Base-by-base conservation (phyloP, 2,329 filamentous ascomycete genomes). In the Ceratocystis destructans region DNA sequence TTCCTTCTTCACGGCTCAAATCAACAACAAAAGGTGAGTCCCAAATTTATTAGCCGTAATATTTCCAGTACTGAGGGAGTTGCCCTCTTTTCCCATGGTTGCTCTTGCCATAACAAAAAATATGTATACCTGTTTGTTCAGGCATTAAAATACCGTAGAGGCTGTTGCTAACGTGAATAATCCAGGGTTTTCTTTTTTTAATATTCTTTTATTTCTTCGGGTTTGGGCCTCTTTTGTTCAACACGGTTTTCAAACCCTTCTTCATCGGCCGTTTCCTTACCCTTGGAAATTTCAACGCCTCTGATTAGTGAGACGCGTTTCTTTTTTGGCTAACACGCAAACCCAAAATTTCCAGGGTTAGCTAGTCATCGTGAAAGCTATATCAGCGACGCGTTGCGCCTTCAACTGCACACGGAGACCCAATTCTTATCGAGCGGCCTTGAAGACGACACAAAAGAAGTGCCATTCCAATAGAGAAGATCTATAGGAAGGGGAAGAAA, bases 161-260 rank as follows among this genome's bases (percentile, higher is more conserved):
- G 45, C 31, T 66, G 45, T 66, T 41, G 64, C 66, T 68, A 65
- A 68, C 66, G 66, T 64, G 66, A 65, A 28, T 33, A 20, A 22
- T 50, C 5, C n/a, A 41, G 59, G 22, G 22, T n/a, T 50, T 48
- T 25, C 8, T 50, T 33, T 33, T 15, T 55, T n/a, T n/a, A 28
- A 31, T 65, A 61, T 63, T 65, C 44, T 33, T 63, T 31, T 37
- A 61, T 64, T 59, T 64, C 59, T 65, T 62, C 64, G 63, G 66
- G 64, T 66, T 68, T 59, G 63, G 28, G 37, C 37, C 66, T 55
- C 55, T 46, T 25, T 50, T 50, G 8, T 45, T 62, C 12, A 17
- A 4, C 46, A 41, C 37, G 37, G 46, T 65, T 25, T 15, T 59
- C 48, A 64, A 67, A 67, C 65, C 65, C 66, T 65, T 68, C 63